Percentiles rank a stretch among this genome's conserved stretches.
Evolutionary conservation across 768 basidiomycete species (phyloP).

Genomic region (Psilocybe sp.): DNA sequence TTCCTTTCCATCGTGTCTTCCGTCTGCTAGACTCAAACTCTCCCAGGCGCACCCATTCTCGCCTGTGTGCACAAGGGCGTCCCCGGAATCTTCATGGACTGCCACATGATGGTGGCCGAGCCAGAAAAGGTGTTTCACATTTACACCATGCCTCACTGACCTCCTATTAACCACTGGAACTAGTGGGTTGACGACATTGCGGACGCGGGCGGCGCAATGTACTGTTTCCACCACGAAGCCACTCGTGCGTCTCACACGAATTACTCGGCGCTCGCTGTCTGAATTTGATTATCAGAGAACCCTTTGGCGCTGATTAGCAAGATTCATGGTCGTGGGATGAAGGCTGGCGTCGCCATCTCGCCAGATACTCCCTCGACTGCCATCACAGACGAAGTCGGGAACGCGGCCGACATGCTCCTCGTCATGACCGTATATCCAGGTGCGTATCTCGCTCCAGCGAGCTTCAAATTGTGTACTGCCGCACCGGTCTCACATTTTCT

Average conservation of each 20-base stretch:
- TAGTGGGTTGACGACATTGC: constrained; percentile 98
- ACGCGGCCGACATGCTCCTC: constrained; percentile 88
- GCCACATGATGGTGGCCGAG: constrained; percentile 99
- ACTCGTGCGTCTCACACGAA: constrained; percentile 52
- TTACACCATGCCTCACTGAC: background rate
- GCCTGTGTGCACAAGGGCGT: constrained; percentile 81
- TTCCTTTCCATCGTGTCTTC: constrained; percentile 7
- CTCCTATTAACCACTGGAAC: background rate
- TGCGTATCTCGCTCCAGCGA: constrained; percentile 20
- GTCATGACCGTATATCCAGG: constrained; percentile 99
- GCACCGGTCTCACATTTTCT: background rate
- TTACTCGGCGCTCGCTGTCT: background rate
- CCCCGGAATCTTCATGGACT: constrained; percentile 98
- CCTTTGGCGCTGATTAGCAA: constrained; percentile 73
- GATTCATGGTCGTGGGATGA: constrained; percentile 86
- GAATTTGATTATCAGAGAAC: constrained; percentile 43
- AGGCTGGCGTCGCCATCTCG: constrained; percentile 94
- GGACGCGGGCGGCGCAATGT: constrained; percentile 90
- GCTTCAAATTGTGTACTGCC: background rate
- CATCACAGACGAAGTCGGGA: constrained; percentile 83
- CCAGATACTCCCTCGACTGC: constrained; percentile 88
- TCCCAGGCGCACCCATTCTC: constrained; percentile 81
- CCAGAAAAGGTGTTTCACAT: constrained; percentile 70
- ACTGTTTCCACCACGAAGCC: constrained; percentile 97
- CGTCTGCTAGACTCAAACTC: background rate